Evolutionary conservation across 139 green algal genomes (phyloP), one percentile per base, ranked within the genome.

Genomic region (Chlamydomonas applanata): DNA sequence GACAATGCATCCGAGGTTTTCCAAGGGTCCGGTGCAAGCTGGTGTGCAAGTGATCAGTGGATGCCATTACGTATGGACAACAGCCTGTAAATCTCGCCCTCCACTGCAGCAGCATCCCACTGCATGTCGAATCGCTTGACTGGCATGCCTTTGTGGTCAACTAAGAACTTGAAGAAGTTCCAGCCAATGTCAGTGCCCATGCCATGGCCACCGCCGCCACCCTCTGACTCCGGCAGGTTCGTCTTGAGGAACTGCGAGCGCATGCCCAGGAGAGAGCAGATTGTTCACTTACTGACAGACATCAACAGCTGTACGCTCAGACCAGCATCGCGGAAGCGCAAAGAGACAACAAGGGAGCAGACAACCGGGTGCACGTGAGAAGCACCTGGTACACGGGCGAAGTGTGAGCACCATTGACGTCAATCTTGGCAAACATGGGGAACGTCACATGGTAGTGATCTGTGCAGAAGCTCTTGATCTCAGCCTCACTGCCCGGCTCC

Each of bases 381-480:
- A n/a, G n/a, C 30, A 65, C 57, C 57, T 65, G 75, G 53, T 85
- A 88, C 49, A 89, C 89, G 0, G 72, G 78, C 34, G 87, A 91
- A 25, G 91, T 84, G 64, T 77, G 52, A 7, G 67, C 25, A 2
- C 89, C 86, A 60, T 92, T 93, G 2, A 94, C 88, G 27, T 95
- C 29, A 14, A 91, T 82, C 71, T 91, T 92, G 65, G 68, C 54
- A 36, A 88, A 86, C 71, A 91, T 72, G 29, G 77, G 77, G 71
- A 93, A 93, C 22, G 71, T 84, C 17, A 88, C 79, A 45, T 88
- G 59, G 75, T 92, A 95, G 5, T 75, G 69, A 2, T 24, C 40
- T 16, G 54, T 44, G 69, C 79, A 84, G 54, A 95, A 95, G n/a
- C 66, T 54, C 78, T 90, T 92, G 70, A 95, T 92, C 44, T 93